Base-by-base conservation (phyloP, 2,329 filamentous ascomycete genomes). In the Microsporum ferrugineum region DNA sequence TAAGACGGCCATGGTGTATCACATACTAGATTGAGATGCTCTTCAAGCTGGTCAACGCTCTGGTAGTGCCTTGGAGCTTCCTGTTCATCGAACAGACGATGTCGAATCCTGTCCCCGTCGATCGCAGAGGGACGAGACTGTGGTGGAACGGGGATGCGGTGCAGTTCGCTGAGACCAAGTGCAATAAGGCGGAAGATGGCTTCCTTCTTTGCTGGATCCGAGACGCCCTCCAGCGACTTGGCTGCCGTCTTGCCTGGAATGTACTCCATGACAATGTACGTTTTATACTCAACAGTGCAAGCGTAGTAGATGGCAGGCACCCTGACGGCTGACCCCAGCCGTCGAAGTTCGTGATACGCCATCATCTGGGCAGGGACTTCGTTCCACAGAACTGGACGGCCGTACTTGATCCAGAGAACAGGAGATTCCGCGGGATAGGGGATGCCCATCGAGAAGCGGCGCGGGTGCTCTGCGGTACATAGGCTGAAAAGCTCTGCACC, bases 1-100 rank as follows among this genome's bases (percentile, higher is more conserved):
- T 2, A 10, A 36, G 31, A 23, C 17, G 17, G 17, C 17, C 17
- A 17, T 27, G 45, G 39, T 34, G 34, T 7, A 6, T 33, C 27
- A 60, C 64, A 53, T 61, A 66, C 65, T 8, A 57, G 3, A 29
- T 67, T 67, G 41, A 66, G 38, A 61, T 66, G 64, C 7, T 63
- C 8, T 55, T 67, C 61, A 5, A 67, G 47, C n/a, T 67, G 62
- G 3, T 62, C 51, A 14, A 60, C 53, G 23, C 53, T 65, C 43
- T 66, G 14, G 55, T 66, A 66, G 41, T 64, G 65, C 29, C 62
- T 58, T 3, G 60, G 36, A 36, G 65, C 63, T 38, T 45, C 17
- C 29, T 36, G 14, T 1, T 59, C 38, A 12, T 62, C 23, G 60
- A 67, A 66, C 31, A 65, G 1, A 33, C 1, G 2, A 58, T 63